Evolutionary conservation across 2,329 filamentous ascomycete genomes (phyloP), one percentile per base, ranked within the genome.

Genomic region (Pseudopithomyces maydicus): DNA sequence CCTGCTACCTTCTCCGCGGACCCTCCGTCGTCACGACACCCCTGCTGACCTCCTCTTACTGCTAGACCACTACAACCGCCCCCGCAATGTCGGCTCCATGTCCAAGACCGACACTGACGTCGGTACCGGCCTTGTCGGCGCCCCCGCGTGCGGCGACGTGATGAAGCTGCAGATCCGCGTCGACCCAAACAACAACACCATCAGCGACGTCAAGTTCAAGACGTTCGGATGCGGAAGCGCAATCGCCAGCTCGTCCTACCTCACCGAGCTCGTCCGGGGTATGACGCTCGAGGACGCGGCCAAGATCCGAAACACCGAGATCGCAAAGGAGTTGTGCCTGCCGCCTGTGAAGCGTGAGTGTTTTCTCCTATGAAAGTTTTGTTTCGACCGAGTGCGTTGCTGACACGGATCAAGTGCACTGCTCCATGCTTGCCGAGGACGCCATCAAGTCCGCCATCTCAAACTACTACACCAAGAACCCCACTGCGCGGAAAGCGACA

Each of bases 151-250:
- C 74, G 92, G 92, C 78, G 92, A 96, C 77, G 92, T 96, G 59
- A 96, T 96, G 90, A 95, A 95, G 79, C 84, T 96, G 33, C 91
- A 96, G 81, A 96, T 96, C 79, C 89, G 91, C 57, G 93, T 97
- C 70, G 92, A 97, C 79, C 90, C 91, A 63, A 84, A 89, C 68
- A 91, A 88, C 71, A 91, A 95, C 77, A 94, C 88, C 67, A 97
- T 97, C 75, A 88, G 88, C 69, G 94, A 97, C 69, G 93, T 96
- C 75, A 95, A 96, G 80, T 97, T 97, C 86, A 97, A 97, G 88
- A 97, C 93, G 0, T 97, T 97, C 74, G 93, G 93, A 50, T 97
- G 93, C 76, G 93, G 93, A 54, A 92, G 89, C 29, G 95, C 95
- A 64, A 99, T 99, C 78, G 95, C 95, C 42, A 94, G 90, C 63